A percentile compares a stretch with the other conserved stretches of the same genome.
Evolutionary conservation across 208 protist species (phyloP).

Genomic region (Crithidia sp.): DNA sequence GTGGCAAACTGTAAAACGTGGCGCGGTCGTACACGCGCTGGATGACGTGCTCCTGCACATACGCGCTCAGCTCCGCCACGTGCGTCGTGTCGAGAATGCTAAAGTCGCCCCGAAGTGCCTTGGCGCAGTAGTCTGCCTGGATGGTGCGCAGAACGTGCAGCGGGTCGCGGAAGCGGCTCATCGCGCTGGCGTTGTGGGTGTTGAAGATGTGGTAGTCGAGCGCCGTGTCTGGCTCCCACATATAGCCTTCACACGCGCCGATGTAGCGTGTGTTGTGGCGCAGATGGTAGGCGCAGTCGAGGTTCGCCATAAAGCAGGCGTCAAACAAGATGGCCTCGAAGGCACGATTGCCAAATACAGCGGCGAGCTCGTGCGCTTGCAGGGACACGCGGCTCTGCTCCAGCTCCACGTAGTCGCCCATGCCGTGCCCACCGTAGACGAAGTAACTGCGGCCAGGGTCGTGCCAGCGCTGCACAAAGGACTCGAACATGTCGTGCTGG

Average conservation of each 20-base stretch:
- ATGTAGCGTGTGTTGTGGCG: slow-evolving; percentile 86
- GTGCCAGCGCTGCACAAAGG: slow-evolving; percentile 68
- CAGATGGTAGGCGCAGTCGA: slow-evolving; percentile 86
- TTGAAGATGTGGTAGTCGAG: slow-evolving; percentile 88
- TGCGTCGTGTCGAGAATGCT: slow-evolving; percentile 77
- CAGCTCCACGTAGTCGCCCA: slow-evolving; percentile 89
- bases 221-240: slow-evolving; percentile 83
- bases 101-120: slow-evolving; percentile 74
- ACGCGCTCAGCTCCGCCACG: slow-evolving; percentile 60
- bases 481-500: slow-evolving; percentile 72
- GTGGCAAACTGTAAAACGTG: slow-evolving; percentile 66
- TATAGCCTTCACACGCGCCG: slow-evolving; percentile 83
- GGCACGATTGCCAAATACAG: slow-evolving; percentile 55
- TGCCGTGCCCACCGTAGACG: slow-evolving; percentile 88
- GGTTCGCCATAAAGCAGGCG: slow-evolving; percentile 89
- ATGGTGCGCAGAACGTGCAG: slow-evolving; percentile 64
- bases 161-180: slow-evolving; percentile 74
- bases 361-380: slow-evolving; percentile 79
- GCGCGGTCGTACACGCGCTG: slow-evolving; percentile 80
- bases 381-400: slow-evolving; percentile 61
- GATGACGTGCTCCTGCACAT: slow-evolving; percentile 71
- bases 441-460: slow-evolving; percentile 80
- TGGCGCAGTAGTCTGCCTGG: slow-evolving; percentile 77
- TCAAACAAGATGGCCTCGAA: slow-evolving; percentile 90
- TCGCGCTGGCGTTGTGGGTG: slow-evolving; percentile 68